These are phyloP conservation scores for Nakazawaea ernobii DNA, from an alignment of 805 yeast genomes.

Conservation along the genomic window DNA sequence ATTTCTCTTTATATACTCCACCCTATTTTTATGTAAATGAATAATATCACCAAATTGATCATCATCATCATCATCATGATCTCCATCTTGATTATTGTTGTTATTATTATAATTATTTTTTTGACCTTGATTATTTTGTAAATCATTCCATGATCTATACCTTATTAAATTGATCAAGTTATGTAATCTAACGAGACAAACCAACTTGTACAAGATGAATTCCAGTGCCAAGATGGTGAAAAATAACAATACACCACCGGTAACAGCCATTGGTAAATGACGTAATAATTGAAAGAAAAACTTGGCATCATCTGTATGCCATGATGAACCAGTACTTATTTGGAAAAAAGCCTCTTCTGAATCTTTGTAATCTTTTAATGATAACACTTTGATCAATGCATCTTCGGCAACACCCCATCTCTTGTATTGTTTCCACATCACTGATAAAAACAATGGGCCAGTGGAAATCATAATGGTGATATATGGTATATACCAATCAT, in stretches of 20 bases:
- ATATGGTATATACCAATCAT: slow-evolving; percentile 82
- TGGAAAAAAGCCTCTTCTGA: slow-evolving; percentile 60
- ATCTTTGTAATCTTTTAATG: slow-evolving; percentile 68
- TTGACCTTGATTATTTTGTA: too few relatives aligned
- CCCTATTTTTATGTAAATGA: slow-evolving; percentile 6
- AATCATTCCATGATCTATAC: neutral
- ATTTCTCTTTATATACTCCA: slow-evolving; percentile 27
- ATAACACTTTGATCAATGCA: slow-evolving; percentile 61
- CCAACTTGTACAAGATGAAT: slow-evolving; percentile 35
- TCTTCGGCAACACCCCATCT: slow-evolving; percentile 54
- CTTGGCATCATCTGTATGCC: slow-evolving; percentile 88
- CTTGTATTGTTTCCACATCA: slow-evolving; percentile 82
- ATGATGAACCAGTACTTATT: slow-evolving; percentile 78
- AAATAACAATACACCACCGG: slow-evolving; percentile 63
- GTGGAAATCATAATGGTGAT: slow-evolving; percentile 90
- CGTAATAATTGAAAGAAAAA: slow-evolving; percentile 67
- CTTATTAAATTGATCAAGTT: slow-evolving; percentile 1
- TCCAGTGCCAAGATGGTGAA: slow-evolving; percentile 39
- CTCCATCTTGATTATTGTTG: too few relatives aligned
- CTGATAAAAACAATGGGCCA: slow-evolving; percentile 84
- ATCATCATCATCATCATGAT: too few relatives aligned
- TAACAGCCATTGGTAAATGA: slow-evolving; percentile 67
- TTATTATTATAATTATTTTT: too few relatives aligned
- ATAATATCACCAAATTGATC: neutral
- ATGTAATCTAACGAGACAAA: slow-evolving; percentile 14